Evolutionary conservation across 2,329 filamentous ascomycete species (phyloP), one percentile per base, ranked within the genome.

Genomic region (Xylaria sp.): DNA sequence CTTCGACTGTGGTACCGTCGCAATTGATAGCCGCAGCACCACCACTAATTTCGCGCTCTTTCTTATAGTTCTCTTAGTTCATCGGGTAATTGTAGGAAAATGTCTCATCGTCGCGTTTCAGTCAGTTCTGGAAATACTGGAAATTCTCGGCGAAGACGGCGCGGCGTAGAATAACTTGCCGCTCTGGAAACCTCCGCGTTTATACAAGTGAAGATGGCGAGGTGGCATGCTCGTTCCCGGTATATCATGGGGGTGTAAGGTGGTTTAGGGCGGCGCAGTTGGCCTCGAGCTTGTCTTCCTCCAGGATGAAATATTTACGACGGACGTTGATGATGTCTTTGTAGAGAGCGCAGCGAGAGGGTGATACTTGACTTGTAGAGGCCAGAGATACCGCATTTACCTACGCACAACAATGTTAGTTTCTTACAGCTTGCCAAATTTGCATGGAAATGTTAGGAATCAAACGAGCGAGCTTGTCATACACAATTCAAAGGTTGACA

Each of bases 151-250:
- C 94, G 77, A 98, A 89, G 84, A 99, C 96, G 80, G 99, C 96
- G 68, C 7, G 34, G 96, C 94, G 75, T 96, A 90, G 80, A 99
- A 90, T 78, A 98, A 97, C 82, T 99, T 96, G 80, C 96, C 96
- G 77, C 92, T 97, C 87, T 97, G 94, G 93, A 82, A 99, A 96
- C 83, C 97, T 97, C 90, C 93, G 97, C 94, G 98, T 98, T 93
- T 93, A 98, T 82, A 98, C 95, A 82, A 94, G 92, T 2, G 79
- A 98, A 98, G 83, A 97, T 97, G 82, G 97, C 95, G 73, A 98
- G 96, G 84, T 99, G 96, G 73, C 96, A 96, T 96, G 81, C 90
- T 93, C 64, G 95, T 97, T 88, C 98, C 97, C 78, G 99, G 89
- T 46, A 99, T 93, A 56, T 96, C 92, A 77, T 96, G 90, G 41